A percentile compares a stretch with the other conserved stretches of the same genome.
Evolutionary conservation across 768 basidiomycete species (phyloP).

Genomic region (Pleurotus sapidus): DNA sequence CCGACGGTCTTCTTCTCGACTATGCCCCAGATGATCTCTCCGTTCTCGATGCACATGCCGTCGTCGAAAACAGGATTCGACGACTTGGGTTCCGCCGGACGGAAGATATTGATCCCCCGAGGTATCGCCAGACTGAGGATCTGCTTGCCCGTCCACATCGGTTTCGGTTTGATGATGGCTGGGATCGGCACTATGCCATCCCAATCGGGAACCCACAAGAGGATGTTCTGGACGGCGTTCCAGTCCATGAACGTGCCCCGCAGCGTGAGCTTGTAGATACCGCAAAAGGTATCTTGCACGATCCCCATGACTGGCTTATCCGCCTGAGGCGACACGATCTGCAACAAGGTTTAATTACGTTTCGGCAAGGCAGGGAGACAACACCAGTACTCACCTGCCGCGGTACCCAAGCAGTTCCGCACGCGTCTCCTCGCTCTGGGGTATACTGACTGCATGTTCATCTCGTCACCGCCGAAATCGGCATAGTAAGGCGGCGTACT

Average conservation of each 20-base stretch:
- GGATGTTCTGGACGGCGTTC: slow-evolving; percentile 94
- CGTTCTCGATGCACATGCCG: slow-evolving; percentile 95
- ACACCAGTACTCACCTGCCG: slow-evolving; percentile 61
- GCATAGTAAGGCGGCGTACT: slow-evolving; percentile 98
- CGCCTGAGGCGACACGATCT: slow-evolving; percentile 99
- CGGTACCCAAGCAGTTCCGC: slow-evolving; percentile 98
- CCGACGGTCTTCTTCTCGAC: slow-evolving; percentile 99
- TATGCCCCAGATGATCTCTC: slow-evolving; percentile 91
- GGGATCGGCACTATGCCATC: slow-evolving; percentile 91
- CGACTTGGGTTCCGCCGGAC: slow-evolving; percentile 75
- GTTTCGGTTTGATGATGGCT: slow-evolving; percentile 94
- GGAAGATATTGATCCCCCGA: slow-evolving; percentile 90
- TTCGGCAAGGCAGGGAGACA: background rate
- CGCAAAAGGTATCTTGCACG: slow-evolving; percentile 97
- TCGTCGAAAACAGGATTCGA: slow-evolving; percentile 86
- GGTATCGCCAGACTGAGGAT: slow-evolving; percentile 90
- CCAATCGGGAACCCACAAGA: slow-evolving; percentile 98
- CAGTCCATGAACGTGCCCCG: slow-evolving; percentile 96
- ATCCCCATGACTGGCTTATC: slow-evolving; percentile 99
- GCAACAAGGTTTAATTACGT: slow-evolving; percentile 7
- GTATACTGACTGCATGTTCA: slow-evolving; percentile 99
- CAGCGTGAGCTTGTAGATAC: slow-evolving; percentile 94
- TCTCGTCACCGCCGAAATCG: slow-evolving; percentile 99
- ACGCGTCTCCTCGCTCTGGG: slow-evolving; percentile 97
- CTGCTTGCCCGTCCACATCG: slow-evolving; percentile 98